Evolutionary conservation across 495 filamentous ascomycete genomes (phyloP).

Genomic region (Annulohypoxylon bovei): DNA sequence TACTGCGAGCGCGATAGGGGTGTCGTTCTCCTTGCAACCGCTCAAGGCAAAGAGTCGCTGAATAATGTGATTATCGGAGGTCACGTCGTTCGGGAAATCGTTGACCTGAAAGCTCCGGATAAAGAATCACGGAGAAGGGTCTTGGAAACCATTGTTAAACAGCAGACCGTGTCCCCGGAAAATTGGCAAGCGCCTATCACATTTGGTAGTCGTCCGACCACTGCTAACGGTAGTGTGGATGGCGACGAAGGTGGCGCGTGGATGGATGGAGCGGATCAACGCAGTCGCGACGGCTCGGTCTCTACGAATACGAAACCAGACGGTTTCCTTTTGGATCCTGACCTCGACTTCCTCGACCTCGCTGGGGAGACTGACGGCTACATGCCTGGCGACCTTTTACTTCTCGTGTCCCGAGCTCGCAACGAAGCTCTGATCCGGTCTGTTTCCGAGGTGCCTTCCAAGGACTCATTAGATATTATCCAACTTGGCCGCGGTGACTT

Average conservation of each 20-base stretch:
- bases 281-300: conserved; percentile 21
- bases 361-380: conserved; percentile 95
- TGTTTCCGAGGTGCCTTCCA: conserved; percentile 54
- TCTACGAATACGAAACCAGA: conserved; percentile 52
- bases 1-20: conserved; percentile 77
- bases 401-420: conserved; percentile 86
- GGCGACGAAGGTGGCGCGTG: conserved; percentile 68
- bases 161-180: conserved; percentile 55
- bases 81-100: conserved; percentile 82
- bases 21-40: conserved; percentile 89
- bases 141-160: conserved; percentile 73
- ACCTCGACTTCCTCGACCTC: conserved; percentile 92
- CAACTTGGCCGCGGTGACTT: conserved; percentile 78
- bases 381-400: conserved; percentile 92
- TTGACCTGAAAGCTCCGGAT: conserved; percentile 86
- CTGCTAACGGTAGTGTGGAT: conserved; percentile 59
- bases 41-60: conserved; percentile 87
- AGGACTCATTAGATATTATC: conserved; percentile 54
- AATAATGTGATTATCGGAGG: conserved; percentile 83
- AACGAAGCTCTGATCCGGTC: conserved; percentile 90
- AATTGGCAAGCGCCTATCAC: conserved; percentile 52
- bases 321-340: conserved; percentile 72
- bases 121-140: conserved; percentile 89
- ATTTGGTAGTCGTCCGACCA: conserved; percentile 60
- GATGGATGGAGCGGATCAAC: conserved; percentile 69